phyloP scores from a whole-genome alignment of 495 filamentous ascomycete species.

The Penicillium bialowiezense region DNA sequence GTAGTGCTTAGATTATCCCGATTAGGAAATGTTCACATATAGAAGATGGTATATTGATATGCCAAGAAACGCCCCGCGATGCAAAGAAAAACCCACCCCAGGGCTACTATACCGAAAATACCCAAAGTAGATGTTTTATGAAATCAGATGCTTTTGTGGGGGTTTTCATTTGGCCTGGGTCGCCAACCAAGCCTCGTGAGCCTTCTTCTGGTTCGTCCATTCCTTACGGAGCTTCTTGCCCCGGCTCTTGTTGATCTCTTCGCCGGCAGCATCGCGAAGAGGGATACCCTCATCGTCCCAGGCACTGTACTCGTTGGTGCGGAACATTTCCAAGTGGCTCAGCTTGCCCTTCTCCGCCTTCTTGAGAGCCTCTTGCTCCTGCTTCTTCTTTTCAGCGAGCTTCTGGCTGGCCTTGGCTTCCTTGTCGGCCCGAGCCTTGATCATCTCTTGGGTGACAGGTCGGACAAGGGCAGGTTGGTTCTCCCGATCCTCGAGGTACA shows the following conservation, averaged over 20 bases:
- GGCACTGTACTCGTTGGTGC: slow-evolving; percentile 66
- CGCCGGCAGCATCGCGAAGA: slow-evolving; percentile 68
- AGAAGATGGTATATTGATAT: slow-evolving; percentile 7
- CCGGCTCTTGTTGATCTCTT: slow-evolving; percentile 77
- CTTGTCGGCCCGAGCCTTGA: slow-evolving; percentile 71
- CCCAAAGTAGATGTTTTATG: background rate
- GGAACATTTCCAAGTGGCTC: slow-evolving; percentile 67
- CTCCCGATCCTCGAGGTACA: slow-evolving; percentile 86
- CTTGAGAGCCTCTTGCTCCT: slow-evolving; percentile 54
- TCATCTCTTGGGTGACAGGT: slow-evolving; percentile 69
- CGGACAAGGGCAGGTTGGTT: slow-evolving; percentile 74
- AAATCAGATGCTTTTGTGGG: slow-evolving; percentile 7
- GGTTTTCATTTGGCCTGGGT: slow-evolving; percentile 27
- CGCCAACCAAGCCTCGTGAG: slow-evolving; percentile 65
- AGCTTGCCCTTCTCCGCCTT: slow-evolving; percentile 70
- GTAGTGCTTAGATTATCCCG: background rate
- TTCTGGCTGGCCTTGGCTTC: slow-evolving; percentile 49
- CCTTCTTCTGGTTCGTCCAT: slow-evolving; percentile 89
- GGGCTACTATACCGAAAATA: slow-evolving; percentile 18
- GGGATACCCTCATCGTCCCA: slow-evolving; percentile 91
- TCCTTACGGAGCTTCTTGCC: slow-evolving; percentile 86
- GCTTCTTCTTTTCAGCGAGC: slow-evolving; percentile 56
- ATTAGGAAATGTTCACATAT: slow-evolving; percentile 1
- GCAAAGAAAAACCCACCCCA: too few species aligned
- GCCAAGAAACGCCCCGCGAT: slow-evolving; percentile 17